A percentile compares a stretch with the other conserved stretches of the same genome.
These are phyloP conservation scores for Asterochloris sp. DNA, from an alignment of 139 green algal species.

Conservation along the genomic window DNA sequence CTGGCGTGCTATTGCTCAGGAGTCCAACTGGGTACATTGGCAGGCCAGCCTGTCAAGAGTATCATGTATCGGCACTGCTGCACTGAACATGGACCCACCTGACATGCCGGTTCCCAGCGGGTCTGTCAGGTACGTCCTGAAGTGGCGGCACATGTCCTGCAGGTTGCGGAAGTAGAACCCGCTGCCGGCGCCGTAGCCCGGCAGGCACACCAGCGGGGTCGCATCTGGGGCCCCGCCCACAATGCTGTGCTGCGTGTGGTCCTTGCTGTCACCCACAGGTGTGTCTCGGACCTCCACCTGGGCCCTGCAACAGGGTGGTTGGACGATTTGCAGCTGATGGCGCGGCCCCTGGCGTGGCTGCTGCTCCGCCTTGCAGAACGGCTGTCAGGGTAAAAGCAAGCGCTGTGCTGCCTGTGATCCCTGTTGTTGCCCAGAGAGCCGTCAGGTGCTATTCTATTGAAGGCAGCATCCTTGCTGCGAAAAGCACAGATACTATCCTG, in stretches of 20 bases:
- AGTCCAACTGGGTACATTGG: too few relatives aligned
- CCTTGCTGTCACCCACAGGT: constrained; percentile 32
- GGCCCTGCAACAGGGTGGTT: constrained; percentile 13
- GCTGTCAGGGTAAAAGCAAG: not conserved
- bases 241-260: constrained; percentile 73
- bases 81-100: constrained; percentile 14
- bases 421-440: too few relatives aligned
- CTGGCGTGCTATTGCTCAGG: too few relatives aligned
- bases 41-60: not conserved
- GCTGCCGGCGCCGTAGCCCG: constrained; percentile 68
- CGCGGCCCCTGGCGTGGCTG: not conserved
- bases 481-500: too few relatives aligned
- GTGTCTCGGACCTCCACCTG: constrained; percentile 33
- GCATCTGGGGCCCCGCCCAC: constrained; percentile 11
- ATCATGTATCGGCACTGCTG: not conserved
- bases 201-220: constrained; percentile 61
- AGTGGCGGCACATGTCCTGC: constrained; percentile 38
- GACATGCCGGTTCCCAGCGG: constrained; percentile 82
- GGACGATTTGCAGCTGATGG: not conserved
- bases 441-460: too few relatives aligned
- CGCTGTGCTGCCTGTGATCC: not conserved
- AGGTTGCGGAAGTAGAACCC: constrained; percentile 68
- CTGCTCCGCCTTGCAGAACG: not conserved
- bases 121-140: constrained; percentile 68
- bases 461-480: too few relatives aligned